Base-by-base conservation (phyloP, 768 basidiomycete species). In the Lyophyllum atratum region DNA sequence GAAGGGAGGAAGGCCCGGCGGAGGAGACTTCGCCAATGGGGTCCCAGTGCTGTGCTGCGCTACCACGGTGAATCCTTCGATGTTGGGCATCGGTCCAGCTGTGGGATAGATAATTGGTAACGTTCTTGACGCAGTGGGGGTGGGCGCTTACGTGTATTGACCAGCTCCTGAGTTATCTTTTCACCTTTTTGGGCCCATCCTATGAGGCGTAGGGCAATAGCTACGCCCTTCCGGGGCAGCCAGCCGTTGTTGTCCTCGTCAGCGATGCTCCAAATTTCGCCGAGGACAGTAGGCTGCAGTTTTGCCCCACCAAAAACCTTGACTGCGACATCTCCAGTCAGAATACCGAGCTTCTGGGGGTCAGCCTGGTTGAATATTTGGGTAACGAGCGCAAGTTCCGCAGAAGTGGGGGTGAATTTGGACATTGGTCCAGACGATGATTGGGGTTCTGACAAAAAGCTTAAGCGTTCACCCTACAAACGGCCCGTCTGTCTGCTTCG, bases 171-270 rank as follows among this genome's bases (percentile, higher is more conserved):
- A 1, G 83, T 78, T 34, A 90, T 70, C 59, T 80, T 80, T 68
- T 90, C 89, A 61, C 87, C 94, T 64, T 87, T 87, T 78, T 98
- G 97, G 2, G 94, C 91, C 80, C 91, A 92, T 4, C 91, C 94
- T 59, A 99, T 93, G 49, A 98, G 80, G 55, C 97, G 82, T n/a
- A 96, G 79, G 25, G 92, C 95, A 58, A 90, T 79, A 17, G 93
- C 87, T 64, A 94, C 92, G 43, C 92, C 91, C 68, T 92, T 95
- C 62, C 84, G 86, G 11, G 93, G 88, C 52, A 99, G 83, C 76
- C 88, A 94, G 2, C 97, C 97, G 59, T 92, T 92, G 78, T 98
- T 95, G 29, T 95, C 88, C 54, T 90, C 87, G 77, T 99, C 97
- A 49, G 94, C 88, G 56, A 98, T 76, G 57, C 78, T 83, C 96